These are phyloP conservation scores for Plasmodium coatneyi DNA, from an alignment of 169 alveolate genomes.

Conservation along the genomic window DNA sequence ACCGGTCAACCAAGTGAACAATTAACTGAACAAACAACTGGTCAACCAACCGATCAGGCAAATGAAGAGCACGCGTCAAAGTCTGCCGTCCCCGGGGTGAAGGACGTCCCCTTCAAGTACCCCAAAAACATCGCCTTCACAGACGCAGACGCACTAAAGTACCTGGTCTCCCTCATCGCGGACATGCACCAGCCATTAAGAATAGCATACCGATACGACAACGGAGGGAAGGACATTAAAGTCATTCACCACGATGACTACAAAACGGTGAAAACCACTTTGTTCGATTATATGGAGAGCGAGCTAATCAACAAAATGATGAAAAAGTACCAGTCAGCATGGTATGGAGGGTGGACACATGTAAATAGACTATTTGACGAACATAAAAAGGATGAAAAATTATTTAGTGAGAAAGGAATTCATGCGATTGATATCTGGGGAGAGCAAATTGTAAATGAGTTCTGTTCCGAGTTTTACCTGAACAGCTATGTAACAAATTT, in stretches of 20 bases:
- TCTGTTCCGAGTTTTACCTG: conserved; percentile 77
- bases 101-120: conserved; percentile 67
- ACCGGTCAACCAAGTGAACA: neutral
- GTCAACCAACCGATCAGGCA: neutral
- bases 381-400: conserved; percentile 84
- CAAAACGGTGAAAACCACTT: neutral
- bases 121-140: conserved; percentile 85
- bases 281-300: conserved; percentile 39
- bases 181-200: conserved; percentile 89
- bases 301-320: conserved; percentile 39
- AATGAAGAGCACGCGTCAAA: neutral
- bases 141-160: conserved; percentile 85
- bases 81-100: neutral
- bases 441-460: conserved; percentile 78
- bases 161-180: conserved; percentile 84
- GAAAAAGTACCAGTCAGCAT: conserved; percentile 76
- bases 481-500: conserved; percentile 71
- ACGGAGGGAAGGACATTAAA: conserved; percentile 65
- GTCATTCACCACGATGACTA: conserved; percentile 36
- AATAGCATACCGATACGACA: conserved; percentile 77
- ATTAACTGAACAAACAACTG: neutral
- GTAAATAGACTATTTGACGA: conserved; percentile 82
- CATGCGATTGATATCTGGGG: conserved; percentile 87
- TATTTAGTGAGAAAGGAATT: conserved; percentile 79
- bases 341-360: conserved; percentile 93